Evolutionary conservation across 495 filamentous ascomycete species (phyloP), one percentile per base, ranked within the genome.

Genomic region (Bathelium albidoporum): DNA sequence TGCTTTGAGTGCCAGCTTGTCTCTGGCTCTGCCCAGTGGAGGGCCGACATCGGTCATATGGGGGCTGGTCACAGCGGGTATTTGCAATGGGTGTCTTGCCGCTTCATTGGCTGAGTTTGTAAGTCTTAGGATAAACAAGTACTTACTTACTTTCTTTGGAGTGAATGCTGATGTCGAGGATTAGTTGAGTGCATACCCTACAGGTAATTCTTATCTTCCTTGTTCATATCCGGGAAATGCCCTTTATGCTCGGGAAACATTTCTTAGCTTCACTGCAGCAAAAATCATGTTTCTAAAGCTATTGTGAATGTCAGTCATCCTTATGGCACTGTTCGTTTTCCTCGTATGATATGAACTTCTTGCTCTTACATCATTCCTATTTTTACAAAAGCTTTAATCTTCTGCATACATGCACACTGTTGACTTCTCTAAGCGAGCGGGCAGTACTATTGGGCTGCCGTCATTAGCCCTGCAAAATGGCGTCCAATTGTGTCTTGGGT

Each of bases 401-500:
- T 39, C 14, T 39, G 34, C 20, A 22, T 18, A 41, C 0, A 18
- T 2, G 20, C 5, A 5, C 18, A 5, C 0, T 18, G 20, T 55
- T 55, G 49, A 55, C 24, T 10, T 55, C 1, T 26, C 16, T 2
- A 22, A 60, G 79, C 82, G 62, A 81, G 81, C 64, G 86, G 86
- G 31, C 86, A 89, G 75, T 89, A 89, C 65, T 85, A 89, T 72
- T 90, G 87, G 88, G 87, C 87, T 18, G 86, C 87, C 4, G 77
- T 87, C 71, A 77, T 87, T 34, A 76, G 80, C 24, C 84, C 81
- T 77, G 73, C 77, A 66, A 75, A 70, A 55, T 88, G 80, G 80
- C 82, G 83, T 53, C 83, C 83, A 1, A 72, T 84, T 24, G 74
- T 90, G 5, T 85, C 81, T 12, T 91, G 84, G 82, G 82, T 85